phyloP scores from a whole-genome alignment of 78 protist species.

The Protostelium mycophagum region DNA sequence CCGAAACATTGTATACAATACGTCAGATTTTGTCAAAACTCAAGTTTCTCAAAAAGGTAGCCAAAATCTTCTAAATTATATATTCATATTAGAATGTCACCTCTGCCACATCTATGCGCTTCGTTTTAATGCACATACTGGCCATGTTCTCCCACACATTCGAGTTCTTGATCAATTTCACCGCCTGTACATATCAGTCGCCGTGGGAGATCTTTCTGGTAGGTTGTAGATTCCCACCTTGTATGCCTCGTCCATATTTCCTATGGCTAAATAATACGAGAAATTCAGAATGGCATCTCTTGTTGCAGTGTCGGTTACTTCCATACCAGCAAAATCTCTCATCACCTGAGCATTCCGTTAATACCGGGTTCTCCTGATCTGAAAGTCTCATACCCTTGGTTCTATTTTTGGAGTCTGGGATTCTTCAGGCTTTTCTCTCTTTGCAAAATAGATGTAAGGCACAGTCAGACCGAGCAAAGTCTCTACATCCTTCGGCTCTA shows the following conservation, averaged over 20 bases:
- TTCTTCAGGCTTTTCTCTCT: neutral
- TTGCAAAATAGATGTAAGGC: constrained; percentile 24
- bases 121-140: constrained; percentile 57
- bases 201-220: too few species aligned
- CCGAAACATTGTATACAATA: too few species aligned
- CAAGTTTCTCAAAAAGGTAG: too few species aligned
- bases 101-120: constrained; percentile 76
- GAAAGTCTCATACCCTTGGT: neutral
- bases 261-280: constrained; percentile 60
- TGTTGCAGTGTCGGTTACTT: constrained; percentile 11
- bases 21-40: too few species aligned
- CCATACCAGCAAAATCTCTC: constrained; percentile 76
- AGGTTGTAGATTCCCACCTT: too few species aligned
- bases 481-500: neutral
- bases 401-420: neutral
- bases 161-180: constrained; percentile 32
- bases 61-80: too few species aligned
- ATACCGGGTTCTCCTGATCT: neutral
- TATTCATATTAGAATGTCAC: too few species aligned
- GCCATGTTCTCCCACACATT: constrained; percentile 83
- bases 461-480: constrained; percentile 33
- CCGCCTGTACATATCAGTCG: constrained; percentile 16
- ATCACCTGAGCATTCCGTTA: neutral
- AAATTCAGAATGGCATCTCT: constrained; percentile 59
- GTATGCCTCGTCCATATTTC: constrained; percentile 86